Evolutionary conservation across 345 rosid species (phyloP).

Genomic region (Lepidium africanum): DNA sequence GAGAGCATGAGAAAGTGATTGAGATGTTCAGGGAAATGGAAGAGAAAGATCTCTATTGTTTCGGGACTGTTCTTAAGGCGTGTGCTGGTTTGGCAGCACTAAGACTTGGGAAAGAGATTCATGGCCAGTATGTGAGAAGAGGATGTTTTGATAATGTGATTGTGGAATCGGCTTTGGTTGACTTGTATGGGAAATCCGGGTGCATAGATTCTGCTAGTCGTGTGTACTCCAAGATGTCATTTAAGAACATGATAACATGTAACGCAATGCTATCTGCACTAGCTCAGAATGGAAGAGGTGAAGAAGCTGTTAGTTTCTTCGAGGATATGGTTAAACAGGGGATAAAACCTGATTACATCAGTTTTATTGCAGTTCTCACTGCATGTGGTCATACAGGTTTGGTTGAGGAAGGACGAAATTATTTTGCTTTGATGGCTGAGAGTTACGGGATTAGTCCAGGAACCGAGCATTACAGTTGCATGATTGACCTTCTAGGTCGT

Average conservation of each 20-base stretch:
- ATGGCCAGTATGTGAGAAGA: constrained; percentile 75
- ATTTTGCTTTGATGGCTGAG: constrained; percentile 46
- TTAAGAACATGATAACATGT: constrained; percentile 69
- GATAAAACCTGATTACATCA: constrained; percentile 63
- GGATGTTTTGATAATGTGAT: constrained; percentile 65
- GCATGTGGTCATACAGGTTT: constrained; percentile 86
- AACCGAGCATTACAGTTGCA: constrained; percentile 77
- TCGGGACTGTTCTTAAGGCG: constrained; percentile 78
- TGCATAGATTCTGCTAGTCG: constrained; percentile 51
- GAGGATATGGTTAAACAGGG: constrained; percentile 49
- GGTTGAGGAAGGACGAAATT: constrained; percentile 52
- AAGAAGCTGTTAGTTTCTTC: constrained; percentile 56
- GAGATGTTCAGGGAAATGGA: constrained; percentile 52
- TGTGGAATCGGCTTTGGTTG: constrained; percentile 81
- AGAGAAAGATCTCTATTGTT: constrained; percentile 57
- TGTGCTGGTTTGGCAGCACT: constrained; percentile 77
- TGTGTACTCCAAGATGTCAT: constrained; percentile 43
- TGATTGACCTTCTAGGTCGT: constrained; percentile 89
- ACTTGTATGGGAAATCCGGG: constrained; percentile 87
- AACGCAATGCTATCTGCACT: constrained; percentile 77
- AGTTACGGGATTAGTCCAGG: constrained; percentile 56
- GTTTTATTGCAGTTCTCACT: constrained; percentile 72
- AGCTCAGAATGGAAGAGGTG: constrained; percentile 82
- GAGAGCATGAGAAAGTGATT: constrained; percentile 50
- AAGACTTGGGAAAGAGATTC: constrained; percentile 80